Evolutionary conservation across 805 yeast genomes (phyloP), one percentile per base, ranked within the genome.

Genomic region (Diddensiella santjacobensis): DNA sequence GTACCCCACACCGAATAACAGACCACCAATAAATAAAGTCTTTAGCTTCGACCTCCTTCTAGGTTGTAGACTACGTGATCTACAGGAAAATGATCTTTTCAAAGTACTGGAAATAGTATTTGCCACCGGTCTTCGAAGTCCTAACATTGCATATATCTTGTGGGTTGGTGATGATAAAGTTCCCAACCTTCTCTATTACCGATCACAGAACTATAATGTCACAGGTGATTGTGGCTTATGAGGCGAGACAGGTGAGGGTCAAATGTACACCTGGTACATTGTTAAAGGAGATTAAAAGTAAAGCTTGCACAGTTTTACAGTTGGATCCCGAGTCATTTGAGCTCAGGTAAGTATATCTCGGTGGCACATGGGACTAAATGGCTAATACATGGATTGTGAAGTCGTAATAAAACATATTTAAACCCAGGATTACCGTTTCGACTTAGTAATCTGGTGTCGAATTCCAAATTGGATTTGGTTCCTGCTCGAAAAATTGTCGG

Each of bases 391-490:
- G 2, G 18, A 33, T 20, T 11, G n/a, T 24, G 11, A 20, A 19
- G 48, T 22, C 42, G 42, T 6, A 38, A 18, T 20, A 38, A 38
- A 19, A 15, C 41, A 22, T 6, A 13, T 8, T n/a, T 20, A 15
- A 40, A 23, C 43, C 22, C 33, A 11, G 44, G 54, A 2, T 47
- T 54, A 11, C 58, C 56, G 18, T 46, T 51, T 26, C 47, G 56
- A 38, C 51, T 53, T 33, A 54, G 51, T 29, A 52, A 52, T 40
- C 42, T 50, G 29, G 57, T 51, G n/a, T 41, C 50, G n/a, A 55
- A 50, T 41, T 52, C 61, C 2, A 57, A 55, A 30, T 30, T 59
- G 42, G 60, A 57, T 22, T 48, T 59, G 13, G 55, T 54, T 4
- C 35, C 44, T n/a, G 47, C 52, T n/a, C 17, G 30, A 8, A 31